phyloP scores from a whole-genome alignment of 495 filamentous ascomycete species.

The Xylaria grammica region DNA sequence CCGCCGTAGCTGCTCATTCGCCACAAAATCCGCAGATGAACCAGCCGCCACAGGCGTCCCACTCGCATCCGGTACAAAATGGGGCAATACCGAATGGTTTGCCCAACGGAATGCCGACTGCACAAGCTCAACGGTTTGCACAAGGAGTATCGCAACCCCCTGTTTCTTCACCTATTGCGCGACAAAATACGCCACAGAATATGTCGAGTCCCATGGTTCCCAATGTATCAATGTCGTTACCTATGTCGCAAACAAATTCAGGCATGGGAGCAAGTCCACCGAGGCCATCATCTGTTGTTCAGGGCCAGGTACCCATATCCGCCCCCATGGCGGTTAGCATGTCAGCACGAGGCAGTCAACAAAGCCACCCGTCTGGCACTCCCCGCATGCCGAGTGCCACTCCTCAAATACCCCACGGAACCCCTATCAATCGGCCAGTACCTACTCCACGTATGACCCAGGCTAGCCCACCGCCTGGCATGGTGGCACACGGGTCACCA shows the following conservation, averaged over 20 bases:
- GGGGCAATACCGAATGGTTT: constrained; percentile 52
- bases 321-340: constrained; percentile 71
- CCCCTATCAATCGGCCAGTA: constrained; percentile 69
- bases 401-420: constrained; percentile 76
- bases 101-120: constrained; percentile 32
- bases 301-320: constrained; percentile 68
- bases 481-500: constrained; percentile 63
- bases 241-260: constrained; percentile 82
- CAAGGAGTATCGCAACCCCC: constrained; percentile 70
- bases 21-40: constrained; percentile 32
- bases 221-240: constrained; percentile 76
- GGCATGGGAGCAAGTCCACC: constrained; percentile 79
- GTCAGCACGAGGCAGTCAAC: constrained; percentile 79
- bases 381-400: constrained; percentile 81
- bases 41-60: constrained; percentile 35
- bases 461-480: constrained; percentile 66
- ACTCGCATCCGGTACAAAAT: constrained; percentile 50
- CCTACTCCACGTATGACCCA: constrained; percentile 75
- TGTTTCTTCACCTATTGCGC: constrained; percentile 77
- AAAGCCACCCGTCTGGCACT: constrained; percentile 76
- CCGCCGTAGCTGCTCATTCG: constrained; percentile 49
- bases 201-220: constrained; percentile 77
- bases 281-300: constrained; percentile 76
- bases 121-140: constrained; percentile 60
- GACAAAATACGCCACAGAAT: constrained; percentile 78